Evolutionary conservation across 768 basidiomycete genomes (phyloP), one percentile per base, ranked within the genome.

Genomic region (Pholiota molesta): DNA sequence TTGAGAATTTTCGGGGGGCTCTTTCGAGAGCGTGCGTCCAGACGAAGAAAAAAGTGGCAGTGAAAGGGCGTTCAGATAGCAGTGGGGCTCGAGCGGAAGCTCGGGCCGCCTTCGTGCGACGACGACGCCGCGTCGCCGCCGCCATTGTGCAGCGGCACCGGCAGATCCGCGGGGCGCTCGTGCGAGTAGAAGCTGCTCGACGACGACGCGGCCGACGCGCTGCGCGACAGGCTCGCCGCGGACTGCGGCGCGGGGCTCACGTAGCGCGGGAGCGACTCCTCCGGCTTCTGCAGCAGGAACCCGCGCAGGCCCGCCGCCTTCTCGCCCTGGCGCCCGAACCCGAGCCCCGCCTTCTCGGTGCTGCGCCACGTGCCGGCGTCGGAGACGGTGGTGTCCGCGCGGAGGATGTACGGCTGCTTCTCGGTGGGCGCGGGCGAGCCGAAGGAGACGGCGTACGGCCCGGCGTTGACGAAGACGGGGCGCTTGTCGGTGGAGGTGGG

Each of bases 271-370:
- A 74, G 69, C 14, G 68, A 68, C 63, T 76, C 75, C 49, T 72
- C 66, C 13, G 75, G 75, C 55, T 71, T 74, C 44, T 66, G 59
- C 55, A 74, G 61, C 40, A 66, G 72, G 73, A 63, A 72, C 74
- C 92, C 91, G 68, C 82, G 84, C 54, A 89, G 77, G 3, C 81
- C 88, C 5, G 92, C 92, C 42, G 81, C 81, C 76, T 90, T 93
- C 80, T 94, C 90, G 21, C 84, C 92, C 70, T 92, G 91, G 55
- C 85, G 80, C 17, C 93, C 94, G 67, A 95, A 95, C 1, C 94
- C 93, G 71, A 85, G 83, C 4, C 86, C 85, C 57, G 74, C 73
- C 70, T 78, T 80, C 60, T 76, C 65, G 2, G 73, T 69, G 69
- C 69, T 75, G 63, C 65, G 73, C 73, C 73, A 76, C 13, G 73